phyloP scores from a whole-genome alignment of 1,284 basidiomycete genomes.

The Mycena sp. region DNA sequence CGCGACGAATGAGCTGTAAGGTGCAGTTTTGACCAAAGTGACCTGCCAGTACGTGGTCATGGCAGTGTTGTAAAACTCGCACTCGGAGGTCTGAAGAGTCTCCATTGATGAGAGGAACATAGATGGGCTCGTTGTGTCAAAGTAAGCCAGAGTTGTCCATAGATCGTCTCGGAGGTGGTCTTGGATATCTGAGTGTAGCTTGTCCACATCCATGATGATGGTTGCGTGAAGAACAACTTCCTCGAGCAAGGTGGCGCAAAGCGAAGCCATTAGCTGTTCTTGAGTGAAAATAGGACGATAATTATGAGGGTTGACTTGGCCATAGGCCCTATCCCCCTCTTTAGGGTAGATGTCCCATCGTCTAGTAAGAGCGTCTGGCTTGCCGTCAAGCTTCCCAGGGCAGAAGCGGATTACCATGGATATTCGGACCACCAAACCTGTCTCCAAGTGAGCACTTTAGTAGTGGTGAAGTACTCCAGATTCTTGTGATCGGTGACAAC shows the following conservation, averaged over 20 bases:
- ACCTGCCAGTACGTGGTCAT: constrained; percentile 28
- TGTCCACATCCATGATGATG: constrained; percentile 18
- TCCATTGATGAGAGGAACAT: constrained; percentile 28
- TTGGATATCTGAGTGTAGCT: constrained; percentile 14
- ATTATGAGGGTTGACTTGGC: constrained; percentile 39
- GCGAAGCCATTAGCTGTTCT: constrained; percentile 29
- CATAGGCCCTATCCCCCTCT: constrained; percentile 35
- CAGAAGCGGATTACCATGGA: constrained; percentile 35
- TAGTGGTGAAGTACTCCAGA: constrained; percentile 3
- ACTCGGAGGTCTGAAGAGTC: too few species aligned
- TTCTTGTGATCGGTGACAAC: constrained; percentile 3
- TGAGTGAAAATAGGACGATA: constrained; percentile 37
- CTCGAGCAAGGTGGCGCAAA: constrained; percentile 28
- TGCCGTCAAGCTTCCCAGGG: constrained; percentile 23
- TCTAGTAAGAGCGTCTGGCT: constrained; percentile 43
- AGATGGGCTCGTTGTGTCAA: constrained; percentile 24
- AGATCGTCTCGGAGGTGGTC: not conserved
- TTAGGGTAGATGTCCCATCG: constrained; percentile 35
- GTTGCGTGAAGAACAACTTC: constrained; percentile 26
- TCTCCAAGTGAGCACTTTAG: constrained; percentile 12
- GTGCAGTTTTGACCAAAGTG: constrained; percentile 25
- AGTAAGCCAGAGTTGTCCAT: constrained; percentile 22
- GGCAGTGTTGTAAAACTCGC: not conserved
- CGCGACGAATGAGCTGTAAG: not conserved
- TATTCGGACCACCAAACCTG: constrained; percentile 39